These are phyloP conservation scores for Verticillium nubilum DNA, from an alignment of 2,329 filamentous ascomycete species.

Conservation along the genomic window DNA sequence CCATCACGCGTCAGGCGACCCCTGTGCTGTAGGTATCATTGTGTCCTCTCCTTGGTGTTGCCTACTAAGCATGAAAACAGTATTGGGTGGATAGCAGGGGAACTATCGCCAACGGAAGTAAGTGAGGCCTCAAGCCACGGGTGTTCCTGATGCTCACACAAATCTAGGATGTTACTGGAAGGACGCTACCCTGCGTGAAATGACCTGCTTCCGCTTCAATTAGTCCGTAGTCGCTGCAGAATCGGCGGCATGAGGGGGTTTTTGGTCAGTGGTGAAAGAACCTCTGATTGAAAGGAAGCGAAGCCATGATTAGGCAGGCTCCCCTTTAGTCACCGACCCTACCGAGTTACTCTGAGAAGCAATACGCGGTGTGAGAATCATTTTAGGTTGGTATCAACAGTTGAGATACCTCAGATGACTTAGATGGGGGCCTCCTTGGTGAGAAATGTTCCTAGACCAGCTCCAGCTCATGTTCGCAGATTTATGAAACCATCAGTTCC, in stretches of 20 bases:
- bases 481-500: too few relatives aligned
- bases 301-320: too few relatives aligned
- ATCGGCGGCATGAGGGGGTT: background rate
- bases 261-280: background rate
- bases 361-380: too few relatives aligned
- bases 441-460: too few relatives aligned
- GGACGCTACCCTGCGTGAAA: conserved; percentile 1
- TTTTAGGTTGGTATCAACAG: too few relatives aligned
- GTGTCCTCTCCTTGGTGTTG: background rate
- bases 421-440: too few relatives aligned
- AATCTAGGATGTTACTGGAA: background rate
- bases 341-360: too few relatives aligned
- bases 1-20: background rate
- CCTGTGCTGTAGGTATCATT: background rate
- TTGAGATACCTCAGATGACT: too few relatives aligned
- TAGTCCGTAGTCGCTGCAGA: background rate
- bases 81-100: background rate
- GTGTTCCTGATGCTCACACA: background rate
- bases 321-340: too few relatives aligned
- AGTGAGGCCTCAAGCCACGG: background rate
- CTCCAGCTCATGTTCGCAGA: too few relatives aligned
- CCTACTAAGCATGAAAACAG: background rate
- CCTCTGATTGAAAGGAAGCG: background rate
- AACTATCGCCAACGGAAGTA: background rate
- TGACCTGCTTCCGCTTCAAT: conserved; percentile 1